Conservation (phyloP, 495 filamentous ascomycete species). For the Tuber microsphaerosporum region DNA sequence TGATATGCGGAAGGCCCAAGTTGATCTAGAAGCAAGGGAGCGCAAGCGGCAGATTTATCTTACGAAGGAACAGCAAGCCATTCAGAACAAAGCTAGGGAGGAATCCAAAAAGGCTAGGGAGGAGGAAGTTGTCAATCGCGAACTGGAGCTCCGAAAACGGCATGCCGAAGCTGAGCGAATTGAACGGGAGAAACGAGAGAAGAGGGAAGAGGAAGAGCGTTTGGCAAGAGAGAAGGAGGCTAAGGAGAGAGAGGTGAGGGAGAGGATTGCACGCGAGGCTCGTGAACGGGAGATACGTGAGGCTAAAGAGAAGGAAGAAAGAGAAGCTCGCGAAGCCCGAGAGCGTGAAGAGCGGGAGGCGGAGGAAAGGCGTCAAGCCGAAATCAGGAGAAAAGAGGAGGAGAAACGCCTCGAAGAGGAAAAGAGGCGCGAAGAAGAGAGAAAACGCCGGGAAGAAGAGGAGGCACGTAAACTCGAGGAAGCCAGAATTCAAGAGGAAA, state of each 20-base stretch:
- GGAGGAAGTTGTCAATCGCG: slow-evolving; percentile 25
- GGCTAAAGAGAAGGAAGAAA: slow-evolving; percentile 19
- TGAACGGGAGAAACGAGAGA: slow-evolving; percentile 25
- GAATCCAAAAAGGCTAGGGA: slow-evolving; percentile 18
- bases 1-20: slow-evolving; percentile 13
- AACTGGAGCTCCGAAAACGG: slow-evolving; percentile 25
- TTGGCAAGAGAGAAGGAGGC: slow-evolving; percentile 26
- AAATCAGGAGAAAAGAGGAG: slow-evolving; percentile 8
- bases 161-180: slow-evolving; percentile 21
- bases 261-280: slow-evolving; percentile 6
- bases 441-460: slow-evolving; percentile 14
- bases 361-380: slow-evolving; percentile 25
- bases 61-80: slow-evolving; percentile 28
- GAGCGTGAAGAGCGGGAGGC: slow-evolving; percentile 23
- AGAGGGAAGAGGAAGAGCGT: slow-evolving; percentile 30
- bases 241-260: slow-evolving; percentile 10
- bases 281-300: slow-evolving; percentile 22
- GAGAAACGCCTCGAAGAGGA: slow-evolving; percentile 28
- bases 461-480: slow-evolving; percentile 13
- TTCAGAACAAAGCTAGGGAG: slow-evolving; percentile 26
- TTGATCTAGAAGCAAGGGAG: slow-evolving; percentile 26
- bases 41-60: slow-evolving; percentile 26
- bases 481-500: slow-evolving; percentile 11
- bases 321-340: slow-evolving; percentile 16
- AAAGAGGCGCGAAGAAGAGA: slow-evolving; percentile 24